Base-by-base conservation (phyloP, 2,329 filamentous ascomycete species). In the Aspergillus sp. region DNA sequence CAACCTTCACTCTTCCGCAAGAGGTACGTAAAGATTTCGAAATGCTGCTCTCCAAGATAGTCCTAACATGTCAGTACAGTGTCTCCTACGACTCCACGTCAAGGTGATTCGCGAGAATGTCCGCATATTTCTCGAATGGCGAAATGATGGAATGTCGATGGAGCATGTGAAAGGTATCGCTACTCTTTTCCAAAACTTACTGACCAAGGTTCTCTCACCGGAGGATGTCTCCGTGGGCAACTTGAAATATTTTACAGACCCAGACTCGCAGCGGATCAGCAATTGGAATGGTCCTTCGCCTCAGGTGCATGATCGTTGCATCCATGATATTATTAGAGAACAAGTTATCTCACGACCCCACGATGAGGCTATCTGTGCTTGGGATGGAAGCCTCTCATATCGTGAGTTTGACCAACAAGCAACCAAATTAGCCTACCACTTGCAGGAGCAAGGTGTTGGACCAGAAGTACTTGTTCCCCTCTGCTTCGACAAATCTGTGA, bases 181-280 rank as follows among this genome's bases (percentile, higher is more conserved):
- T 15, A 76, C 76, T 58, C 81, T 81, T 1, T 84, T 87, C 47
- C 81, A 83, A 38, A 77, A 78, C 26, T 78, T 83, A 0, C 68
- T 86, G 15, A 71, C 76, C 15, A 69, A 76, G 15, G 76, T 84
- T 2, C 61, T 85, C 13, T 70, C 75, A 3, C 67, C 71, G 4
- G 78, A 79, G 0, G 71, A 75, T 11, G 72, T 71, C 13, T 68
- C 72, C 4, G 71, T 85, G 51, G 76, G 72, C 5, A 71, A 81
- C 18, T 70, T 82, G 22, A 80, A 85, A 66, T 73, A 84, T 3
- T 84, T 85, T 63, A 84, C 78, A 15, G 79, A 83, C 48, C 73
- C 79, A 7, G 84, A 87, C 61, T 80, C 80, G 58, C 75, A 80
- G 4, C 82, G 84, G 54, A 79, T 86, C 43, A 66, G 81, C 6